Percentiles rank a stretch among this genome's conserved stretches.
phyloP scores from a whole-genome alignment of 2,329 filamentous ascomycete species.

The Bipolaris oryzae region DNA sequence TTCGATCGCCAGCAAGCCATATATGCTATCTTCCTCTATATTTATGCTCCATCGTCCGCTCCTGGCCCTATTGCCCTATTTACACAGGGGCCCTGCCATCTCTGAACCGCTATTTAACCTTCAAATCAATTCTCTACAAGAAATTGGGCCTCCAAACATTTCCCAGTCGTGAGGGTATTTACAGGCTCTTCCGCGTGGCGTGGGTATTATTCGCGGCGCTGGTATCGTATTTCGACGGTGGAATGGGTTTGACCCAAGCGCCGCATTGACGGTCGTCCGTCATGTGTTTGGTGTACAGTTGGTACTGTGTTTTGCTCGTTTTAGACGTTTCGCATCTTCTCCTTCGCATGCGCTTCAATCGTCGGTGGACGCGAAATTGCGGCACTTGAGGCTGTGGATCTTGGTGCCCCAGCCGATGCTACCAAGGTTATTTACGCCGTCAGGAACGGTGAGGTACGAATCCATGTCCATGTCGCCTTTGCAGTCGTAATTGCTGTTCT shows the following conservation, averaged over 20 bases:
- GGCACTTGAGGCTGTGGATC: constrained; percentile 38
- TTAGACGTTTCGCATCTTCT: neutral
- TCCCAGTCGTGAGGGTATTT: neutral
- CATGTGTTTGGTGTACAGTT: neutral
- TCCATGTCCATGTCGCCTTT: constrained; percentile 24
- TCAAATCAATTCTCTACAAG: neutral
- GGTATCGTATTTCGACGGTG: neutral
- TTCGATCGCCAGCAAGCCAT: constrained; percentile 21
- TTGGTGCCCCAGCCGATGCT: constrained; percentile 37
- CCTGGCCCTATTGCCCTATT: constrained; percentile 1
- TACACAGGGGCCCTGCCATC: neutral
- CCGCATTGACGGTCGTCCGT: neutral
- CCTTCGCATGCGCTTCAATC: constrained; percentile 9
- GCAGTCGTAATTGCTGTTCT: constrained; percentile 42
- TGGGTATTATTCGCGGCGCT: neutral
- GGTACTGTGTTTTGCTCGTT: neutral
- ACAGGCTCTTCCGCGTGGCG: neutral
- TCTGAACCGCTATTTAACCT: neutral
- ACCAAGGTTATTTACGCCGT: constrained; percentile 42
- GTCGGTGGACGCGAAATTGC: constrained; percentile 21
- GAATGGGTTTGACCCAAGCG: neutral
- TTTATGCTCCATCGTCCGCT: neutral
- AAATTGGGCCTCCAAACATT: neutral
- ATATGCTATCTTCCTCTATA: neutral
- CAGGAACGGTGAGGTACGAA: constrained; percentile 30